Base-by-base conservation (phyloP, 805 yeast genomes). In the Limtongozyma cylindracea region DNA sequence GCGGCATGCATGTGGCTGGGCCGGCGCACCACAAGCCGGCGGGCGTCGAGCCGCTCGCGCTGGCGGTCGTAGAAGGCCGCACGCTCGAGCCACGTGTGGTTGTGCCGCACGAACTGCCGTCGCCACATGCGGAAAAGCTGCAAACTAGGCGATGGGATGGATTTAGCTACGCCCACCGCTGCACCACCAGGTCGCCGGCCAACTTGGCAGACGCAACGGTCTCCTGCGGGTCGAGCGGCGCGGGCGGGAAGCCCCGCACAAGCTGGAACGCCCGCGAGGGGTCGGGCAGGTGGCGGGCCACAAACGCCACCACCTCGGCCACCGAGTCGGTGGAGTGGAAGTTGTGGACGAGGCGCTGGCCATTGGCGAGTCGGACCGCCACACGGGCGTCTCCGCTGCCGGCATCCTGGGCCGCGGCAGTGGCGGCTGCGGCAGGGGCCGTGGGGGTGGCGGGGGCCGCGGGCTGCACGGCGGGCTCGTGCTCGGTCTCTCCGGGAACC, bases 141-240 rank as follows among this genome's bases (percentile, higher is more conserved):
- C n/a, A n/a, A n/a, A n/a, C n/a, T n/a, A n/a, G n/a, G n/a, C n/a
- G n/a, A n/a, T n/a, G n/a, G n/a, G n/a, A 13, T 13, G 6, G 5
- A 13, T 13, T 11, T 20, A 21, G 19, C 27, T 30, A 58, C 20
- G 37, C 53, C 88, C 91, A 74, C 47, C 88, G 68, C 44, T 78
- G 95, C 10, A 82, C 77, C 15, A 82, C 67, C n/a, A 77, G 93
- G 2, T 95, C 62, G 32, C 76, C 76, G 22, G 60, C 57, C 29
- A 78, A 51, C 16, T 77, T 77, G 4, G 91, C 88, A 14, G 67
- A 78, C 25, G 57, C 61, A 21, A 84, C 62, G 2, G 72, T 58
- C 3, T 21, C 25, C 20, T 53, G 46, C 25, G 72, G 65, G 22
- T 58, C 65, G 19, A 84, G 60, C 13, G 70, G 64, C 39, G 63